These are phyloP conservation scores for Mercurialis annua DNA, from an alignment of 345 rosid genomes.

Conservation along the genomic window DNA sequence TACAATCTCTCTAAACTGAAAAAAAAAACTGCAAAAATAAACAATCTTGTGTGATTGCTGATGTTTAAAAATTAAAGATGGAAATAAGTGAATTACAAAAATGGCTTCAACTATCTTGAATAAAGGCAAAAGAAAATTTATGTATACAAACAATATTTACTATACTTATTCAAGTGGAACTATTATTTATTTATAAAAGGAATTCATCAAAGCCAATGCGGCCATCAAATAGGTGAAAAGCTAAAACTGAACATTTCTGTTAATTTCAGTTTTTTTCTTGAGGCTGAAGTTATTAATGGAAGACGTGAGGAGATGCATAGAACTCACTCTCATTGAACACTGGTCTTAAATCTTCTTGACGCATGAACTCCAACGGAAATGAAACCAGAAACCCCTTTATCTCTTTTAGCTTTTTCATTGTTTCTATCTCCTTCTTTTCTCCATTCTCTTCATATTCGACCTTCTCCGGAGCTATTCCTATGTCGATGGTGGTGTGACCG, in stretches of 20 bases:
- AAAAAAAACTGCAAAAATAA: too few species aligned
- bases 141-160: too few species aligned
- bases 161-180: too few species aligned
- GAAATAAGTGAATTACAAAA: too few species aligned
- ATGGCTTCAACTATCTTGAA: too few species aligned
- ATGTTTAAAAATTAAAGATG: too few species aligned
- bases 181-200: neutral
- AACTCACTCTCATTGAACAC: conserved; percentile 74
- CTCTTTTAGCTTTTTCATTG: conserved; percentile 48
- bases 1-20: too few species aligned
- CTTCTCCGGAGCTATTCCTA: conserved; percentile 71
- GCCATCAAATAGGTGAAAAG: too few species aligned
- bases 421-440: conserved; percentile 27
- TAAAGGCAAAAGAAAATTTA: too few species aligned
- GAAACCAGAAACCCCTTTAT: conserved; percentile 70
- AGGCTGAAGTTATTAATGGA: conserved; percentile 30
- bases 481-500: conserved; percentile 71
- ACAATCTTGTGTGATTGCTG: too few species aligned
- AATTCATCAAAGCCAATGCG: conserved; percentile 22
- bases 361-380: conserved; percentile 84
- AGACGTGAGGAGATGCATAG: conserved; percentile 81
- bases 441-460: conserved; percentile 34
- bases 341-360: conserved; percentile 76
- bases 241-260: conserved; percentile 1
- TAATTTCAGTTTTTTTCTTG: neutral